Evolutionary conservation across 1,284 basidiomycete genomes (phyloP).

Genomic region (Flammula alnicola): DNA sequence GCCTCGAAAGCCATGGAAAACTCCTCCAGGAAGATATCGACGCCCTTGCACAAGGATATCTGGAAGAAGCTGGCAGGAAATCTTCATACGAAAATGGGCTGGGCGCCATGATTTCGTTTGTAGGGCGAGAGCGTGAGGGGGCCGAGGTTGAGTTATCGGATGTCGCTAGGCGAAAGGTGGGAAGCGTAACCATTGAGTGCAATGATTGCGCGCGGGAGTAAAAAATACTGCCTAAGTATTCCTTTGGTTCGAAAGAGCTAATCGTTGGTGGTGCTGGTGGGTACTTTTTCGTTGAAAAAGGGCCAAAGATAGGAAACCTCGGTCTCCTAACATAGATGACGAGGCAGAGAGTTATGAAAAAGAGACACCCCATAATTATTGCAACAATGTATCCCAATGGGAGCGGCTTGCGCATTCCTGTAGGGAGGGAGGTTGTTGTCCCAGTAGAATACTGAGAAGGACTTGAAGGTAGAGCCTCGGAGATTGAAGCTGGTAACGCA

Average conservation of each 20-base stretch:
- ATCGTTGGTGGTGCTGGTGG: neutral
- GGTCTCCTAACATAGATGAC: conserved; percentile 7
- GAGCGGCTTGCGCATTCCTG: neutral
- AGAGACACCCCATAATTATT: conserved; percentile 5
- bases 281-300: neutral
- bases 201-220: too few species aligned
- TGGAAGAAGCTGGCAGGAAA: too few species aligned
- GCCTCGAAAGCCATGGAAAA: too few species aligned
- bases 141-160: too few species aligned
- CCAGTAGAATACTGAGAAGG: too few species aligned
- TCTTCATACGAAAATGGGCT: neutral
- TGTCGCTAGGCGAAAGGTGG: neutral
- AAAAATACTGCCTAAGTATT: neutral
- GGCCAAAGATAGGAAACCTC: neutral
- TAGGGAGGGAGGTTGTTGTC: too few species aligned
- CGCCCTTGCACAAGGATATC: too few species aligned
- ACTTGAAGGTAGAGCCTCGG: too few species aligned
- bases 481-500: too few species aligned
- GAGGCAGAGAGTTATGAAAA: conserved; percentile 9
- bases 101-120: too few species aligned
- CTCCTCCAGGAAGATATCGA: too few species aligned
- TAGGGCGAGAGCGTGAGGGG: too few species aligned
- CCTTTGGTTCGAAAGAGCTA: conserved; percentile 7
- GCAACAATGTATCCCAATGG: conserved; percentile 6
- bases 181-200: neutral